Conservation (phyloP, 306 rosid genomes). For the Pyrus bretschneideri region DNA sequence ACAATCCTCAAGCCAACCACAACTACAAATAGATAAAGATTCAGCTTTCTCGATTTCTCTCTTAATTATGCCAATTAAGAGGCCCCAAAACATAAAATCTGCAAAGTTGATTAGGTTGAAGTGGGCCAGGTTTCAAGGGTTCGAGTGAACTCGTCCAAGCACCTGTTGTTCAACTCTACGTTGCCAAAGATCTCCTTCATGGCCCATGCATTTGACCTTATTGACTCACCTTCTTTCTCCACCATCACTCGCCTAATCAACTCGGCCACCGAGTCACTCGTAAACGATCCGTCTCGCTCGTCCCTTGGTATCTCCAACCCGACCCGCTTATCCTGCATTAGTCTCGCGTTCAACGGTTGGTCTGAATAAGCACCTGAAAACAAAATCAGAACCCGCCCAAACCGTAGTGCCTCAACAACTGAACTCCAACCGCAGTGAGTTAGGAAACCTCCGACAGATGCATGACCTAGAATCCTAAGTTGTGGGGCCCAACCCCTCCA, state of each 20-base stretch:
- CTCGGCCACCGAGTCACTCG: conserved; percentile 8
- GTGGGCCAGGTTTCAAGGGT: background rate
- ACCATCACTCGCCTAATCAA: conserved; percentile 13
- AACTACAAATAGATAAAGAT: too few relatives aligned
- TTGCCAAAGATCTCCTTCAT: conserved; percentile 7
- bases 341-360: background rate
- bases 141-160: background rate
- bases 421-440: conserved; percentile 30
- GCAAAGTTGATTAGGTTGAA: background rate
- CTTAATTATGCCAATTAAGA: too few relatives aligned
- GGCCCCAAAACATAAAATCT: background rate
- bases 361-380: conserved; percentile 13
- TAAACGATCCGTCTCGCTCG: conserved; percentile 6
- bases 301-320: conserved; percentile 14
- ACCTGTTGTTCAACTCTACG: background rate
- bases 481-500: conserved; percentile 24
- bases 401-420: conserved; percentile 9
- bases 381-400: conserved; percentile 8
- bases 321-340: background rate
- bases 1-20: too few relatives aligned
- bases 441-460: background rate
- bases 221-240: background rate
- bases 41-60: too few relatives aligned
- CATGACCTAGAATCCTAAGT: background rate
- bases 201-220: conserved; percentile 1